Conservation (phyloP, 371 early-diverging fungal species). For the Mortierella sp. region DNA sequence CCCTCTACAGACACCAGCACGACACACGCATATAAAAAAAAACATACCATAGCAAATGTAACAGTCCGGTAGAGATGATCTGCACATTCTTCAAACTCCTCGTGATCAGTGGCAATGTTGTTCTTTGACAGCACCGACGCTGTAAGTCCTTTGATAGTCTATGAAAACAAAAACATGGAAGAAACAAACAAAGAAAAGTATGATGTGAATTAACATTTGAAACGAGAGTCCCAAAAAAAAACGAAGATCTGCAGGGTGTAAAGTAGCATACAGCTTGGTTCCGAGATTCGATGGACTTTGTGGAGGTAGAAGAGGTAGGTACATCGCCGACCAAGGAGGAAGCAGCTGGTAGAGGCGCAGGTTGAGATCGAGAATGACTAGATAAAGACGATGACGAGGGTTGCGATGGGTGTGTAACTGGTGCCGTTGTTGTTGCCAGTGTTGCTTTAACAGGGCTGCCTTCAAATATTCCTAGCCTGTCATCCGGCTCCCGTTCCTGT, state of each 20-base stretch:
- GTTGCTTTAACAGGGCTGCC: not conserved
- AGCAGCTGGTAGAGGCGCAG: slow-evolving; percentile 14
- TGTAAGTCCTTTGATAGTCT: slow-evolving; percentile 34
- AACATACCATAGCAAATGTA: slow-evolving; percentile 39
- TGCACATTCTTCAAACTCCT: slow-evolving; percentile 37
- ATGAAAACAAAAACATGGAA: not conserved
- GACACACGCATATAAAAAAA: too few relatives aligned
- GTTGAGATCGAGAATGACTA: slow-evolving; percentile 1
- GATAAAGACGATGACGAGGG: not conserved
- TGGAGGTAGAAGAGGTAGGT: not conserved
- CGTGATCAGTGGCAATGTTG: slow-evolving; percentile 28
- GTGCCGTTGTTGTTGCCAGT: not conserved
- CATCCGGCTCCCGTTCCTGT: not conserved
- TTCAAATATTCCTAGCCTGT: not conserved
- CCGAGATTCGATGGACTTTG: slow-evolving; percentile 38
- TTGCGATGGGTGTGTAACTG: not conserved
- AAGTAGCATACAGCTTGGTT: slow-evolving; percentile 35
- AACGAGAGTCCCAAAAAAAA: not conserved
- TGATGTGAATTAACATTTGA: not conserved
- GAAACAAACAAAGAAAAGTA: not conserved
- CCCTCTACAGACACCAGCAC: too few relatives aligned
- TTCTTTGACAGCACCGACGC: slow-evolving; percentile 26
- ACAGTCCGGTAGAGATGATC: slow-evolving; percentile 36
- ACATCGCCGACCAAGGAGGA: not conserved
- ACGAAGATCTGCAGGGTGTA: not conserved